These are phyloP conservation scores for Chaetomium olivaceum DNA, from an alignment of 2,329 filamentous ascomycete genomes.

Conservation along the genomic window DNA sequence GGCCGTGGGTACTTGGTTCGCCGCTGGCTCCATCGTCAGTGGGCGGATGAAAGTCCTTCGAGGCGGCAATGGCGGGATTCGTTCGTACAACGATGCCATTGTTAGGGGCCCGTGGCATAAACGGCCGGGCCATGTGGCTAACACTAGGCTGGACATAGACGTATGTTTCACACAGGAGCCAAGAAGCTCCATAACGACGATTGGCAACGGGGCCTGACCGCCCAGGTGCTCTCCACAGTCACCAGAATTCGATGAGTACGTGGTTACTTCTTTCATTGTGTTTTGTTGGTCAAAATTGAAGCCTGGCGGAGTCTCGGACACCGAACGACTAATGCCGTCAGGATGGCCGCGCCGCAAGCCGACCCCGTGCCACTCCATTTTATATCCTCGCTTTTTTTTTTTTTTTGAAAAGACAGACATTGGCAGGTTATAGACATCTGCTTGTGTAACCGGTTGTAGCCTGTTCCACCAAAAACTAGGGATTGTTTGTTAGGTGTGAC, in stretches of 20 bases:
- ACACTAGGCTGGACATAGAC: background rate
- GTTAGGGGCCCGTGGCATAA: background rate
- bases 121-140: background rate
- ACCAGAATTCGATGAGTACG: background rate
- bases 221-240: background rate
- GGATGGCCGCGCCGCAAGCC: background rate
- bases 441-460: background rate
- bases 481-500: background rate
- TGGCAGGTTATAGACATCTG: background rate
- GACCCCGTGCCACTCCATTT: background rate
- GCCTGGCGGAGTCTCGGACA: background rate
- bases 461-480: background rate
- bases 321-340: background rate
- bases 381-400: background rate
- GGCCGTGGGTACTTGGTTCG: background rate
- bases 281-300: background rate
- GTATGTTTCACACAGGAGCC: background rate
- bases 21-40: background rate
- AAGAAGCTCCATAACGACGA: background rate
- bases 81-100: background rate
- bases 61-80: background rate
- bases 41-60: background rate
- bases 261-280: background rate
- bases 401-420: background rate
- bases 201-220: background rate